A percentile compares a stretch with the other conserved stretches of the same genome.
Evolutionary conservation across 352 stramenopile species (phyloP).

Genomic region (Plasmopara muralis): DNA sequence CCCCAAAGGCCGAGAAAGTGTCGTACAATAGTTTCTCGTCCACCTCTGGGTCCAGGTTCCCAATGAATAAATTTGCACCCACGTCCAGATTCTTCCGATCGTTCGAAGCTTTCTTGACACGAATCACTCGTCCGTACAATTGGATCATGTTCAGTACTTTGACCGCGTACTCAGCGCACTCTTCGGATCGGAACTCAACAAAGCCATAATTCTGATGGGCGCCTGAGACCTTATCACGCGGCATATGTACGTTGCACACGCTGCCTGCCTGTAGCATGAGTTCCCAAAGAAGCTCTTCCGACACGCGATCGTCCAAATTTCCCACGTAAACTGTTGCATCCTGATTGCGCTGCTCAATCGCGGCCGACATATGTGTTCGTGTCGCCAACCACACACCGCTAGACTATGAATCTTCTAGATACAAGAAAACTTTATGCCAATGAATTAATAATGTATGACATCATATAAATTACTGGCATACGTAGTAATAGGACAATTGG

Average conservation of each 20-base stretch:
- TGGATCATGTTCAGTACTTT: conserved; percentile 99
- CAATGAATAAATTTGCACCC: conserved; percentile 98
- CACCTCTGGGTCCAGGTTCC: conserved; percentile 94
- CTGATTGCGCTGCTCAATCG: conserved; percentile 87
- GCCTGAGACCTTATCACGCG: conserved; percentile 96
- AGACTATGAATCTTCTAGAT: too few species aligned
- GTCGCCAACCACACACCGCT: too few species aligned
- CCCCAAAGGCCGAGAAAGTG: conserved; percentile 98
- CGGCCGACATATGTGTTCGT: conserved; percentile 73
- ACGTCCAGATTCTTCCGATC: conserved; percentile 96
- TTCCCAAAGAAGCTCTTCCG: conserved; percentile 97
- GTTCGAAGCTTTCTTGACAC: conserved; percentile 94
- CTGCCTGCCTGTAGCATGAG: conserved; percentile 91
- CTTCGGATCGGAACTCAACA: conserved; percentile 96
- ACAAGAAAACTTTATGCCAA: too few species aligned
- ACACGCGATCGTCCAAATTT: conserved; percentile 94
- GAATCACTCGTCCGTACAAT: conserved; percentile 93
- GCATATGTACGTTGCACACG: conserved; percentile 98
- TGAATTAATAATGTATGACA: too few species aligned
- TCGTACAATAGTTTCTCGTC: conserved; percentile 99
- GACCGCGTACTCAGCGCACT: conserved; percentile 97
- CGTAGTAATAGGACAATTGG: too few species aligned
- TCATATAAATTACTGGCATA: too few species aligned
- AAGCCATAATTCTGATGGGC: conserved; percentile 97
- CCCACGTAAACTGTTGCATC: conserved; percentile 98